These are phyloP conservation scores for Clohesyomyces aquaticus DNA, from an alignment of 495 filamentous ascomycete species.

Conservation along the genomic window DNA sequence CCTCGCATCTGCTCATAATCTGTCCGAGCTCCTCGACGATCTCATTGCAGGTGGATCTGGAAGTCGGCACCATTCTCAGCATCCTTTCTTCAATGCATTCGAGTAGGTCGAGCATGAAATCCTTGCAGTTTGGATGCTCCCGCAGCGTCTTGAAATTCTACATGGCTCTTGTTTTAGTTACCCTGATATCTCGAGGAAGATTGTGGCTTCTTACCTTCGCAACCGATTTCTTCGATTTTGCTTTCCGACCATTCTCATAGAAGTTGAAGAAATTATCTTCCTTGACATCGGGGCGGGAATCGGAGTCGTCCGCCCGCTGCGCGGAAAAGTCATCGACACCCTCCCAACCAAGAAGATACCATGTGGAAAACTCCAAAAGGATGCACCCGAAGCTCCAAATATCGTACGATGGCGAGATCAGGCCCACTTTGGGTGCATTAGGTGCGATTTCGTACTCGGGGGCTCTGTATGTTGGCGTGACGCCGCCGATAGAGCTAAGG, in stretches of 20 bases:
- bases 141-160: conserved; percentile 3
- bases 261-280: conserved; percentile 28
- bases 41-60: neutral
- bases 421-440: neutral
- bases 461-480: conserved; percentile 14
- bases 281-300: neutral
- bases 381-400: conserved; percentile 30
- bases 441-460: conserved; percentile 3
- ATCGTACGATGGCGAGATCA: conserved; percentile 12
- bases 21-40: conserved; percentile 1
- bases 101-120: conserved; percentile 23
- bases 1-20: neutral
- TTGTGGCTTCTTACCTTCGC: neutral
- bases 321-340: conserved; percentile 5
- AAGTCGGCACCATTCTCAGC: conserved; percentile 1
- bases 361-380: conserved; percentile 19
- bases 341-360: conserved; percentile 16
- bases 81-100: conserved; percentile 5
- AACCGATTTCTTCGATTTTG: conserved; percentile 2
- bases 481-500: neutral
- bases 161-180: too few species aligned
- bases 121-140: neutral
- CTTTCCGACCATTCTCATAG: neutral
- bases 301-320: neutral
- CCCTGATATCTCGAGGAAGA: too few species aligned